Evolutionary conservation across 768 basidiomycete genomes (phyloP), one percentile per base, ranked within the genome.

Genomic region (Pleurotus sapidus): DNA sequence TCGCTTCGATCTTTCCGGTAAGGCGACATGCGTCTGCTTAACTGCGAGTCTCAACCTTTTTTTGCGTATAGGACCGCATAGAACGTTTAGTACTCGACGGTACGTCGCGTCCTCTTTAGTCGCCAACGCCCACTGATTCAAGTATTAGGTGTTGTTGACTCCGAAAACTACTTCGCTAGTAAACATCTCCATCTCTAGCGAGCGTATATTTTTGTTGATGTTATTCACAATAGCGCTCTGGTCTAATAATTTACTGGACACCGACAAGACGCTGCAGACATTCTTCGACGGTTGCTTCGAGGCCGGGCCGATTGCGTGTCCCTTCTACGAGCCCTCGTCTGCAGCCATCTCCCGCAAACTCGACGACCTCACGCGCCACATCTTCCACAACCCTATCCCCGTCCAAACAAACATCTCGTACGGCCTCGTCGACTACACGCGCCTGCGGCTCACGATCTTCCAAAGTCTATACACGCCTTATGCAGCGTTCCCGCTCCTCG

Each of bases 1-100:
- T 72, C 58, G 70, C 74, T 1, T 46, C 73, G 1, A 57, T 74
- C 49, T 73, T 74, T 55, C 74, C 75, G 1, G 73, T 70, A 58
- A 47, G 64, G 49, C 11, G 18, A 20, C 27, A 5, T 6, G 17
- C 11, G 6, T 27, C 9, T 51, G 8, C 34, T 14, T 17, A 12
- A 18, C 4, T 42, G 4, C 8, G 40, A 11, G 24, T 38, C 23
- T 39, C 20, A 18, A 51, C 9, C 11, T 9, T 56, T 37, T 15
- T 24, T 1, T 11, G 48, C 24, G 14, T 47, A 17, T 49, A 67
- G 70, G 67, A 72, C 57, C 66, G 70, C 18, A 63, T 74, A 6
- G 70, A 65, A 12, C 67, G 73, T 20, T 42, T 74, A 1, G 57
- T 68, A n/a, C 64, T 73, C 27, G 73, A 74, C 49, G 74, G 71